Conservation (phyloP, 2,329 filamentous ascomycete genomes). For the Neoascochyta sp. region DNA sequence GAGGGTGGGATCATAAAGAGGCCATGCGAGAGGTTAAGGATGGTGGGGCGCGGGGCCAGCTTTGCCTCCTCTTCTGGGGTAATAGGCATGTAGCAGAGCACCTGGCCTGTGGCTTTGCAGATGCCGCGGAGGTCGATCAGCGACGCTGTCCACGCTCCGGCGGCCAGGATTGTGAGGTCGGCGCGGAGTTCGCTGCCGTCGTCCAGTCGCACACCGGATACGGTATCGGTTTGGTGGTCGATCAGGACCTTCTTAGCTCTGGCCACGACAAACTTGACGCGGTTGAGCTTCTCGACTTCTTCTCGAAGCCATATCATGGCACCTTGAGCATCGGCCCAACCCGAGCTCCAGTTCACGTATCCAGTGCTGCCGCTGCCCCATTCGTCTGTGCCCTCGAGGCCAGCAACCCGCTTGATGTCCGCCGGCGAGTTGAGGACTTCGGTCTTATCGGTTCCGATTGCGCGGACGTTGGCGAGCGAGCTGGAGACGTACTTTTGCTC, state of each 20-base stretch:
- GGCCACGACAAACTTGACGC: slow-evolving; percentile 49
- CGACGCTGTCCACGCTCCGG: slow-evolving; percentile 80
- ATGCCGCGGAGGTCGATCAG: slow-evolving; percentile 75
- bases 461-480: slow-evolving; percentile 35
- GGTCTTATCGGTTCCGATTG: slow-evolving; percentile 38
- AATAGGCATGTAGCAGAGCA: slow-evolving; percentile 72
- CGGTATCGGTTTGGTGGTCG: slow-evolving; percentile 29
- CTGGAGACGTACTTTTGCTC: slow-evolving; percentile 41
- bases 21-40: slow-evolving; percentile 67
- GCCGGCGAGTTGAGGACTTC: slow-evolving; percentile 38
- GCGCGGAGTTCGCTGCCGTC: slow-evolving; percentile 54
- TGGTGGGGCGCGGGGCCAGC: slow-evolving; percentile 65
- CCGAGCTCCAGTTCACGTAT: slow-evolving; percentile 69
- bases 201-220: slow-evolving; percentile 58
- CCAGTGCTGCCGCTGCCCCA: slow-evolving; percentile 55
- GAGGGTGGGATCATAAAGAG: slow-evolving; percentile 71
- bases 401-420: slow-evolving; percentile 41
- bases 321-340: slow-evolving; percentile 76
- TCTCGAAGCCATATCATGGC: slow-evolving; percentile 63
- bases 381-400: slow-evolving; percentile 41
- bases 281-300: slow-evolving; percentile 52
- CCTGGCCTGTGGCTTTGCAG: slow-evolving; percentile 77
- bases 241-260: slow-evolving; percentile 48
- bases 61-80: slow-evolving; percentile 65
- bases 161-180: slow-evolving; percentile 73